Percentiles rank a stretch among this genome's conserved stretches.
These are phyloP conservation scores for Pyrrhoderma noxium DNA, from an alignment of 1,284 basidiomycete species.

Conservation along the genomic window DNA sequence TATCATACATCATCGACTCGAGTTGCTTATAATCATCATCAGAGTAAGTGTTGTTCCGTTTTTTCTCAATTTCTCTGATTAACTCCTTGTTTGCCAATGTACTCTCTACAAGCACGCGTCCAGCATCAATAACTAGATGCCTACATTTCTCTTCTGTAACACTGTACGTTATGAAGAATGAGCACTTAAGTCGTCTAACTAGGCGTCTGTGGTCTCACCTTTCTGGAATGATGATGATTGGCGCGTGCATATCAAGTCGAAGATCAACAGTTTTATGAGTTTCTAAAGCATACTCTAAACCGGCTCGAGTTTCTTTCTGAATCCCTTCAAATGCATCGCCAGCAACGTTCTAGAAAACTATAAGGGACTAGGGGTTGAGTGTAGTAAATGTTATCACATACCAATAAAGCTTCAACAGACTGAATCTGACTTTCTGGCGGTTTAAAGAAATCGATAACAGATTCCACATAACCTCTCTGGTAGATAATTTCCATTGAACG, in stretches of 20 bases:
- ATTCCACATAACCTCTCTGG: conserved; percentile 91
- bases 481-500: conserved; percentile 98
- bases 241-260: conserved; percentile 94
- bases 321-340: conserved; percentile 93
- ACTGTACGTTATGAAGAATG: conserved; percentile 32
- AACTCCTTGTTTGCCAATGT: conserved; percentile 83
- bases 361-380: no score
- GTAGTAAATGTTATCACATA: conserved; percentile 26
- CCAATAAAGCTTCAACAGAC: conserved; percentile 85
- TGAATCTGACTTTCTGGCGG: conserved; percentile 94
- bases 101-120: conserved; percentile 92
- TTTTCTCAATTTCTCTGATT: conserved; percentile 75
- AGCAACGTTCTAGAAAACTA: conserved; percentile 65
- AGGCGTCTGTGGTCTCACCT: conserved; percentile 44
- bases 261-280: conserved; percentile 95
- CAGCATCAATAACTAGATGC: conserved; percentile 92
- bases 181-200: background rate
- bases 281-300: conserved; percentile 89
- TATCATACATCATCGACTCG: conserved; percentile 97
- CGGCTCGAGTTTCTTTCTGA: conserved; percentile 91
- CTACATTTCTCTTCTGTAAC: conserved; percentile 74
- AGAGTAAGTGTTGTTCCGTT: conserved; percentile 81
- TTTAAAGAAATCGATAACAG: conserved; percentile 88
- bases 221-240: conserved; percentile 96
- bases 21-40: conserved; percentile 86